Conservation (phyloP, 805 yeast species). For the Candida sanyiensis region DNA sequence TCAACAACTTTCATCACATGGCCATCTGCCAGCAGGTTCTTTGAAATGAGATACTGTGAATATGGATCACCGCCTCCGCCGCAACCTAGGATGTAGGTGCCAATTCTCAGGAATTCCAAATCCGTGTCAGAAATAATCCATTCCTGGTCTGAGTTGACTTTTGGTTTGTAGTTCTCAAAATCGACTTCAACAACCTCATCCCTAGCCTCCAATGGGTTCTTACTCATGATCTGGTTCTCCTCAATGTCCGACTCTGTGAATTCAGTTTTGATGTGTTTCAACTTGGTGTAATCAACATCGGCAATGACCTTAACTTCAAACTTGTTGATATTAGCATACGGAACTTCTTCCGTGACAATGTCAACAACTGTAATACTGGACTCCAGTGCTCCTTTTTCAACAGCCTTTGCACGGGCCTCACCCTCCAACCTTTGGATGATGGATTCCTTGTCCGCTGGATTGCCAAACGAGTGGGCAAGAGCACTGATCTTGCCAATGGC, state of each 20-base stretch:
- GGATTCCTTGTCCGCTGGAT: slow-evolving; percentile 17
- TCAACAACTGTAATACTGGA: slow-evolving; percentile 26
- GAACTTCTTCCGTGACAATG: slow-evolving; percentile 27
- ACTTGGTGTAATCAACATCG: slow-evolving; percentile 36
- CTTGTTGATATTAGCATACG: slow-evolving; percentile 30
- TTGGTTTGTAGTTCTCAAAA: slow-evolving; percentile 19
- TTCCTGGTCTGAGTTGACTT: slow-evolving; percentile 20
- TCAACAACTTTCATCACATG: slow-evolving; percentile 32
- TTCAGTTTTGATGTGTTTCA: slow-evolving; percentile 9
- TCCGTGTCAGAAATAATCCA: slow-evolving; percentile 28
- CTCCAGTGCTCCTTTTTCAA: slow-evolving; percentile 25
- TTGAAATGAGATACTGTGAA: slow-evolving; percentile 31
- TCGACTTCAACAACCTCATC: slow-evolving; percentile 23
- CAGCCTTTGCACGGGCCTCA: slow-evolving; percentile 22
- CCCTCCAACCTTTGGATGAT: slow-evolving; percentile 20
- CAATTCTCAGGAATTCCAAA: slow-evolving; percentile 36
- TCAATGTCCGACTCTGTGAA: slow-evolving; percentile 6
- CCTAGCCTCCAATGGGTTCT: slow-evolving; percentile 18
- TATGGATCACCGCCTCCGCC: slow-evolving; percentile 51
- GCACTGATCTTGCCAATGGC: slow-evolving; percentile 31
- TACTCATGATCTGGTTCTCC: slow-evolving; percentile 6
- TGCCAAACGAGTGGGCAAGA: slow-evolving; percentile 18
- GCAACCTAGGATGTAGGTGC: slow-evolving; percentile 44
- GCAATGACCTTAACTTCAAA: slow-evolving; percentile 37
- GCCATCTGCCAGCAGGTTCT: slow-evolving; percentile 32